phyloP scores from a whole-genome alignment of 306 rosid genomes.

The Castanopsis chinensis region DNA sequence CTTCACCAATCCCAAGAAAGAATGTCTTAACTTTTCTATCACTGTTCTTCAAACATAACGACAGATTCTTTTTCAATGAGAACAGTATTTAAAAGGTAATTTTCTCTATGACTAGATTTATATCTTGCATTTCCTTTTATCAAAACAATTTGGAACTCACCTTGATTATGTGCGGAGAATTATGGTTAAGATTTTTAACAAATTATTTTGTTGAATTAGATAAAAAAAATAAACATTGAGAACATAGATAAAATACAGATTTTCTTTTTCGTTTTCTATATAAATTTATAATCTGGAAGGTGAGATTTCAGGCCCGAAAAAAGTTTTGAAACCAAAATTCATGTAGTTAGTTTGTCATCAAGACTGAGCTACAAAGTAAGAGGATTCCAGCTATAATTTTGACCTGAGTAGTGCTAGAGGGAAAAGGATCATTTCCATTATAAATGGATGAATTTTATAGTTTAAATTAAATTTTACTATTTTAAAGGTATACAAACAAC shows the following conservation, averaged over 20 bases:
- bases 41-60: background rate
- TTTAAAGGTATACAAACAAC: too few species aligned
- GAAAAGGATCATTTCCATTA: too few species aligned
- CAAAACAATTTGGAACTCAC: background rate
- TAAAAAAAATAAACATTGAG: background rate
- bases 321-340: background rate
- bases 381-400: background rate
- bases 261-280: background rate
- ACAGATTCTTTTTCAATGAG: background rate
- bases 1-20: background rate
- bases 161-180: too few species aligned
- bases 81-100: background rate
- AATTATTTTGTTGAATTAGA: too few species aligned
- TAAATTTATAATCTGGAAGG: too few species aligned
- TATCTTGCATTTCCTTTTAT: background rate
- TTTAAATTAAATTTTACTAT: too few species aligned
- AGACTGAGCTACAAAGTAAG: background rate
- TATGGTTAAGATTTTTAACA: background rate
- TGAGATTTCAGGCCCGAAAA: background rate
- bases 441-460: too few species aligned
- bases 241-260: background rate
- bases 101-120: background rate
- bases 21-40: background rate
- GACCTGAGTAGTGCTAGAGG: background rate
- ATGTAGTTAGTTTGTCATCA: background rate